Conservation (phyloP, 345 rosid genomes). For the Linum tenue region DNA sequence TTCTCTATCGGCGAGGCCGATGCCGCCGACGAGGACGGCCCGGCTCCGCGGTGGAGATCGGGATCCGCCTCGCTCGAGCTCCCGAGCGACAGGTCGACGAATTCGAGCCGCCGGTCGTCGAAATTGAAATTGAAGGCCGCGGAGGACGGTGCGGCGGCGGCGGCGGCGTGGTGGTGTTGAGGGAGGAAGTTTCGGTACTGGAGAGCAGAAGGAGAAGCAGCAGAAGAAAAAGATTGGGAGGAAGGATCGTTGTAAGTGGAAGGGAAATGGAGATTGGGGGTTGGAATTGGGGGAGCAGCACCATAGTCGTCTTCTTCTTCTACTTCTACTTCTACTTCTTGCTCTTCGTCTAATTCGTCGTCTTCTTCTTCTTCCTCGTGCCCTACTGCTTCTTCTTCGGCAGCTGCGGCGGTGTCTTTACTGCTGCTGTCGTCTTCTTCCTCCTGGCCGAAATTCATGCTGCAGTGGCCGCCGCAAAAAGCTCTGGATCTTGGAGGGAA, state of each 20-base stretch:
- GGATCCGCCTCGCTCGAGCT: background rate
- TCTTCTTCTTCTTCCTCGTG: background rate
- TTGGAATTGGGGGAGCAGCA: background rate
- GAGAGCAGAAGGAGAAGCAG: background rate
- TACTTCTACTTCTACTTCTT: too few species aligned
- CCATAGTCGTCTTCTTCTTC: background rate
- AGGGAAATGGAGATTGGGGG: too few species aligned
- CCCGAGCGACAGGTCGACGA: background rate
- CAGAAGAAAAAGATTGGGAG: too few species aligned
- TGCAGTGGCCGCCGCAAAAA: background rate
- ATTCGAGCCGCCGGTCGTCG: too few species aligned
- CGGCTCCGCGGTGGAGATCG: background rate
- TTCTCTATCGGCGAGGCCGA: background rate
- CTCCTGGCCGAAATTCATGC: background rate
- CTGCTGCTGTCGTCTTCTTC: background rate
- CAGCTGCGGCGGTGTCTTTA: background rate
- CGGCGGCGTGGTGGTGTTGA: background rate
- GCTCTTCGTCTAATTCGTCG: too few species aligned
- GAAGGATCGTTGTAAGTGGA: too few species aligned
- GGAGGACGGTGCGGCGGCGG: background rate
- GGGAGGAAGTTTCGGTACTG: constrained; percentile 1
- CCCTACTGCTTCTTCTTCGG: background rate
- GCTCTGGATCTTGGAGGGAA: background rate
- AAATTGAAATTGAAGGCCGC: background rate
- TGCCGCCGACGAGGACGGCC: background rate